These are phyloP conservation scores for Xylaria sp. DNA, from an alignment of 2,329 filamentous ascomycete genomes.

Conservation along the genomic window DNA sequence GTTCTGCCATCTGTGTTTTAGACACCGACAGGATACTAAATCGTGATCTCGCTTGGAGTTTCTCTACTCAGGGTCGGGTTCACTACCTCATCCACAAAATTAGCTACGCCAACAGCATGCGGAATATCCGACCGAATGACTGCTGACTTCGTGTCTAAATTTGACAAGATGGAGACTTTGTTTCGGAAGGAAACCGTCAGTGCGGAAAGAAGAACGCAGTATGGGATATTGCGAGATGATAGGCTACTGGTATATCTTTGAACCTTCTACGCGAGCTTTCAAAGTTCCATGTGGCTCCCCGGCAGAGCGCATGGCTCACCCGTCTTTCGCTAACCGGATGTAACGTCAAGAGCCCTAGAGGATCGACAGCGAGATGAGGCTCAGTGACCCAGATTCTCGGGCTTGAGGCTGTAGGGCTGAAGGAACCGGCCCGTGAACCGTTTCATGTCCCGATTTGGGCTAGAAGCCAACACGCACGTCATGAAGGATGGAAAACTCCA, in stretches of 20 bases:
- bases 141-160: constrained; percentile 33
- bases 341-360: neutral
- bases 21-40: neutral
- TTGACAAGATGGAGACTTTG: constrained; percentile 1
- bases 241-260: constrained; percentile 10
- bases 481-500: neutral
- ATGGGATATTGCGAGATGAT: neutral
- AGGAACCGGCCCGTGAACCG: constrained; percentile 20
- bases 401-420: constrained; percentile 31
- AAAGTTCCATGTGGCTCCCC: constrained; percentile 1
- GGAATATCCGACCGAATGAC: constrained; percentile 7
- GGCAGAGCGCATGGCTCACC: neutral
- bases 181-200: neutral
- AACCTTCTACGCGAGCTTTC: neutral
- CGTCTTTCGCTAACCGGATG: neutral
- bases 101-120: neutral
- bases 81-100: neutral
- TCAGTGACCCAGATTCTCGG: constrained; percentile 2
- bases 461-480: neutral
- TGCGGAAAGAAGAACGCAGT: neutral
- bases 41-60: neutral
- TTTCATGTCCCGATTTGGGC: neutral
- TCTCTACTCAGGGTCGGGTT: neutral
- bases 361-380: constrained; percentile 2
- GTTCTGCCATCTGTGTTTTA: neutral